Base-by-base conservation (phyloP, 768 basidiomycete genomes). In the Amanita polypyramis region DNA sequence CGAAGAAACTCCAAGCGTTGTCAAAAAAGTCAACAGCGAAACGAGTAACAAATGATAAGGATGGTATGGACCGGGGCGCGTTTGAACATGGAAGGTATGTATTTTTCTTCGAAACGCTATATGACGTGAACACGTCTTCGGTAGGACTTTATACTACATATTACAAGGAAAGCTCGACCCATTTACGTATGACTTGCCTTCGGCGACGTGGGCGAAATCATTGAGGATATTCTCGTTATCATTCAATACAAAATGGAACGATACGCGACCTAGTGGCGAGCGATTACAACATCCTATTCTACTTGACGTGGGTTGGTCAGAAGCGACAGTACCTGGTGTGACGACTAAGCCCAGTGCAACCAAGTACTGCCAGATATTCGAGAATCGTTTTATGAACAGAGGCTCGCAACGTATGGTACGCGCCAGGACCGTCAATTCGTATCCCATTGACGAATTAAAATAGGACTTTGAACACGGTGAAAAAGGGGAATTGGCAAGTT, bases 31-130 rank as follows among this genome's bases (percentile, higher is more conserved):
- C 30, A 65, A 67, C 30, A 73, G 74, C 43, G 65, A 68, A 40
- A 66, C 69, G 1, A 76, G 75, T 65, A 44, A 23, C 25, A 15
- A 43, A 52, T 10, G 54, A 53, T 1, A 55, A 57, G 1, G 43
- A 57, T 1, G 56, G 61, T 5, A 37, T 57, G 7, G 55, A 60
- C 33, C 65, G 76, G 6, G 72, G 57, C 2, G 58, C 61, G 6
- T 77, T 74, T 58, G 76, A 77, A 44, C 70, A 75, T 38, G 71
- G 74, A 39, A 65, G 75, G 73, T 70, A 49, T 14, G 57, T 29
- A 3, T 15, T 11, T 35, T 37, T 12, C 20, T 33, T 38, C 17
- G 25, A 7, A 5, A 8, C 12, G 23, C 5, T 23, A 3, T 10
- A 20, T 45, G 6, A 3, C 38, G 12, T 46, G 30, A 37, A 34